A percentile compares a stretch with the other conserved stretches of the same genome.
These are phyloP conservation scores for Solanum appendiculatum DNA, from an alignment of 257 asterid species.

Conservation along the genomic window DNA sequence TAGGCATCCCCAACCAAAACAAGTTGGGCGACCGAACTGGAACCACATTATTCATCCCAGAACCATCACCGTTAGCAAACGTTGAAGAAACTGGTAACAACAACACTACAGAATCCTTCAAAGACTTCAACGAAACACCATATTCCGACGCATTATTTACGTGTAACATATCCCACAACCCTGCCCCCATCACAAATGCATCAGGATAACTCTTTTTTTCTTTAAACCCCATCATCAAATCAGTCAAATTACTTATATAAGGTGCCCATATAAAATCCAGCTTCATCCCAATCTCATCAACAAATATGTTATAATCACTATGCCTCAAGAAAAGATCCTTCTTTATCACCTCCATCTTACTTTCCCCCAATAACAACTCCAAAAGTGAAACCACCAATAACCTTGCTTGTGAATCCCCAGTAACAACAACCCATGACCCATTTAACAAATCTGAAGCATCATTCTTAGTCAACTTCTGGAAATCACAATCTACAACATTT, in stretches of 20 bases:
- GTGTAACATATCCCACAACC: constrained; percentile 93
- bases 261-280: constrained; percentile 93
- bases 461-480: constrained; percentile 53
- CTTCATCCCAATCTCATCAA: constrained; percentile 74
- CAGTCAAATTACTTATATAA: constrained; percentile 53
- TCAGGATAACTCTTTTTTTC: constrained; percentile 45
- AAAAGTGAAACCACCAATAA: constrained; percentile 69
- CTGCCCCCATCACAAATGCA: constrained; percentile 84
- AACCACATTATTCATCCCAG: neutral
- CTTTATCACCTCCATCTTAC: constrained; percentile 32
- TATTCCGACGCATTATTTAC: constrained; percentile 48
- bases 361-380: constrained; percentile 59
- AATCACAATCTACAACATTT: constrained; percentile 50
- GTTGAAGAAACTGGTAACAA: constrained; percentile 50
- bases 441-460: constrained; percentile 84
- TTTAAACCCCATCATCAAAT: constrained; percentile 27
- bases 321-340: constrained; percentile 88
- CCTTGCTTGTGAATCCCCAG: constrained; percentile 94
- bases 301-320: constrained; percentile 58
- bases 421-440: constrained; percentile 91
- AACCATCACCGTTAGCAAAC: neutral
- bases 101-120: constrained; percentile 54
- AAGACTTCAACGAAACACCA: constrained; percentile 29
- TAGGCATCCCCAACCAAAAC: constrained; percentile 95
- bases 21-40: constrained; percentile 42